These are phyloP conservation scores for Pestalotiopsis sp. DNA, from an alignment of 2,329 filamentous ascomycete species.

Conservation along the genomic window DNA sequence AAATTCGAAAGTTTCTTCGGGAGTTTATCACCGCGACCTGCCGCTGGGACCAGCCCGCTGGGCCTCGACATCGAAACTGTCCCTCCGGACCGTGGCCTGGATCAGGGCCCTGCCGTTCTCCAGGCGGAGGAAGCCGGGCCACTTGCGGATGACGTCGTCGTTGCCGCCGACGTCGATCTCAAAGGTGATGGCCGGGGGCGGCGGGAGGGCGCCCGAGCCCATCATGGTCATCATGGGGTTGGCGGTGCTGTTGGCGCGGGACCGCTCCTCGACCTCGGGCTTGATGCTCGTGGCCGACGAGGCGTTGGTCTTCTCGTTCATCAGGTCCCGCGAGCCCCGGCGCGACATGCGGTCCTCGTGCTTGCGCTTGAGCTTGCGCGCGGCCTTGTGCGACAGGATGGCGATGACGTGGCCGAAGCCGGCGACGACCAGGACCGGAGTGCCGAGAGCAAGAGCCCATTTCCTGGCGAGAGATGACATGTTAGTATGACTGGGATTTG, in stretches of 20 bases:
- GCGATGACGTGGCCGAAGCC: conserved; percentile 52
- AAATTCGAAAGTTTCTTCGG: background rate
- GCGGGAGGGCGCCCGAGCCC: background rate
- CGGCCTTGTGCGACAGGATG: conserved; percentile 10
- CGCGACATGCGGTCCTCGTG: conserved; percentile 13
- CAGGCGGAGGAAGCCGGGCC: conserved; percentile 17
- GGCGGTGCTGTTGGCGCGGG: conserved; percentile 4
- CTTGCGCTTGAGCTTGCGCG: conserved; percentile 21
- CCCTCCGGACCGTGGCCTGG: conserved; percentile 8
- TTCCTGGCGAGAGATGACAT: conserved; percentile 15
- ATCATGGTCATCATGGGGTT: background rate
- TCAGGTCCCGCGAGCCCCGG: conserved; percentile 1
- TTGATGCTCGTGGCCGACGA: conserved; percentile 5
- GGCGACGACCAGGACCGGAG: conserved; percentile 61
- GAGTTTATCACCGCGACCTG: background rate
- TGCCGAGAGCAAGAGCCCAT: conserved; percentile 63
- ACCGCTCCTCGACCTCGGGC: background rate
- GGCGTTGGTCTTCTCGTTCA: conserved; percentile 13
- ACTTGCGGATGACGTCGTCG: conserved; percentile 13
- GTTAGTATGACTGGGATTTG: background rate
- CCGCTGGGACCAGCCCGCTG: background rate
- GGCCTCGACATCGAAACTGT: conserved; percentile 8
- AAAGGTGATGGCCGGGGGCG: conserved; percentile 6
- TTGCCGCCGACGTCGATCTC: conserved; percentile 17
- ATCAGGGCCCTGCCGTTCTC: conserved; percentile 14